Evolutionary conservation across 192 early-diverging fungal species (phyloP).

Genomic region (Kickxella alabastrina): DNA sequence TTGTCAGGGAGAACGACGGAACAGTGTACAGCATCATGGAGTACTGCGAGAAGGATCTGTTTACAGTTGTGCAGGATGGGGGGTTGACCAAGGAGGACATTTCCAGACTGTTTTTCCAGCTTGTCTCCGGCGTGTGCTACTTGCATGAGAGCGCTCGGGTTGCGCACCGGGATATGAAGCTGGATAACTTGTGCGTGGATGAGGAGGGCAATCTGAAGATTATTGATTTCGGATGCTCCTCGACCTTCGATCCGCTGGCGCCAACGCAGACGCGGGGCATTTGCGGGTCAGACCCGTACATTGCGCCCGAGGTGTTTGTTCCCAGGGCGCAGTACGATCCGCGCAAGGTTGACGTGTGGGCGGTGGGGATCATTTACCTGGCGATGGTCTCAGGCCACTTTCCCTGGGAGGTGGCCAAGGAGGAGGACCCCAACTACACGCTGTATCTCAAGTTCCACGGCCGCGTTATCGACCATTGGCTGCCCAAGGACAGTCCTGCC

Average conservation of each 20-base stretch:
- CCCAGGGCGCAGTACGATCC: conserved; percentile 69
- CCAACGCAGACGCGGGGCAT: conserved; percentile 73
- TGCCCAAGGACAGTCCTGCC: conserved; percentile 34
- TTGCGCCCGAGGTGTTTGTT: conserved; percentile 82
- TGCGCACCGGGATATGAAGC: conserved; percentile 81
- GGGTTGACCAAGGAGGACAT: conserved; percentile 69
- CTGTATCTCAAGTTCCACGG: conserved; percentile 53
- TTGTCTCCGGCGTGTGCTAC: conserved; percentile 70
- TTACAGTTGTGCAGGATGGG: conserved; percentile 70
- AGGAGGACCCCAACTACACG: conserved; percentile 61
- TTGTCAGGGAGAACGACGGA: conserved; percentile 62
- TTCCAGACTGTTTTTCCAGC: conserved; percentile 77
- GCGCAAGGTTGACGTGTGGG: conserved; percentile 86
- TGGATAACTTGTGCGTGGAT: conserved; percentile 80
- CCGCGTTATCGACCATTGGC: conserved; percentile 54
- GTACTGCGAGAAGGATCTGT: conserved; percentile 88
- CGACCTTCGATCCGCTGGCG: conserved; percentile 64
- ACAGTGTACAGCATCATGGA: conserved; percentile 80
- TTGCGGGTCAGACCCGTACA: conserved; percentile 92
- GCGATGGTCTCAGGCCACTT: conserved; percentile 69
- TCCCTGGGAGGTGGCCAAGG: conserved; percentile 62
- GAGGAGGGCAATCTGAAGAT: conserved; percentile 72
- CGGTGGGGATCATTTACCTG: conserved; percentile 78
- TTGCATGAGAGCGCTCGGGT: conserved; percentile 72
- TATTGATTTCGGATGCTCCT: conserved; percentile 86